A percentile compares a stretch with the other conserved stretches of the same genome.
phyloP scores from a whole-genome alignment of 73 alveolate genomes.

The Tetrahymena elliotti region DNA sequence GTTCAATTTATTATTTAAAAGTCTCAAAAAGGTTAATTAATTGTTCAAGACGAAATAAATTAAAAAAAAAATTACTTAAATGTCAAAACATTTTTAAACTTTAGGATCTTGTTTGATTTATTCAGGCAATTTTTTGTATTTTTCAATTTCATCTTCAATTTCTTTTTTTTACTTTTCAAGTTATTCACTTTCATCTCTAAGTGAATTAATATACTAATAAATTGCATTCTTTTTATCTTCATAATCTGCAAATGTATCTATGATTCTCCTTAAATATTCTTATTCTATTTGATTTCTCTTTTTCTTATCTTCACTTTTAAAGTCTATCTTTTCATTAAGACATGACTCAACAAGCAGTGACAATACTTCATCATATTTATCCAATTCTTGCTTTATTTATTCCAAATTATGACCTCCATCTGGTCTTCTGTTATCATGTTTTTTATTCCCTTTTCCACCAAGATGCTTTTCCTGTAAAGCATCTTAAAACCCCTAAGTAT shows the following conservation, averaged over 20 bases:
- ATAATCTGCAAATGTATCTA: neutral
- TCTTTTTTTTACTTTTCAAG: neutral
- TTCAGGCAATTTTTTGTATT: neutral
- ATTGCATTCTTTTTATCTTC: neutral
- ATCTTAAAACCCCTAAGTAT: neutral
- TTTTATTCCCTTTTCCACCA: neutral
- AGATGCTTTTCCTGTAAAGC: neutral
- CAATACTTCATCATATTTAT: neutral
- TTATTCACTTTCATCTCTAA: neutral
- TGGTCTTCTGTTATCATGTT: neutral
- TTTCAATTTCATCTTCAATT: neutral
- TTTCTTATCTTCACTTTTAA: neutral
- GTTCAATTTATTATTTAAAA: neutral
- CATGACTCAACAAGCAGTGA: neutral
- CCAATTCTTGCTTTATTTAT: neutral
- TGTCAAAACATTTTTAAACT: neutral
- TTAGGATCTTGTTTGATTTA: neutral
- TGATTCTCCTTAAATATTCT: neutral
- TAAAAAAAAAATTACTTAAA: neutral
- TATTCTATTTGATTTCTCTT: neutral
- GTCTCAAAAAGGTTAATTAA: no score
- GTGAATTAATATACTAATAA: neutral
- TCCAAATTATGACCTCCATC: neutral
- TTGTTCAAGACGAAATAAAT: neutral
- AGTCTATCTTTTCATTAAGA: neutral